A percentile compares a stretch with the other conserved stretches of the same genome.
Conservation (phyloP, 805 yeast species). For the Cyberlindnera euphorbiiphila region DNA sequence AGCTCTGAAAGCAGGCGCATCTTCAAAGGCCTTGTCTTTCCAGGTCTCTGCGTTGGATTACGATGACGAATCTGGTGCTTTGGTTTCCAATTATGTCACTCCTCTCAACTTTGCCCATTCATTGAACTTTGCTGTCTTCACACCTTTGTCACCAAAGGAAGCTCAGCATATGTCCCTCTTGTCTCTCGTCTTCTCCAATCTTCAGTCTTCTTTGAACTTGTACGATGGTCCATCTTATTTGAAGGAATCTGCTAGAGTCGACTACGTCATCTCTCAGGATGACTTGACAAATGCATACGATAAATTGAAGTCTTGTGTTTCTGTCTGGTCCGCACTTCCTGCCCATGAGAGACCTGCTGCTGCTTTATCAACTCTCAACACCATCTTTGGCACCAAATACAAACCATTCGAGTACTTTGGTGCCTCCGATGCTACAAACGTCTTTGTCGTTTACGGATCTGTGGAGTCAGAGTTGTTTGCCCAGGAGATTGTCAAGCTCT, state of each 20-base stretch:
- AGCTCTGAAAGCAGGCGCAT: slow-evolving; percentile 36
- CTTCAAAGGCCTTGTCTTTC: slow-evolving; percentile 55
- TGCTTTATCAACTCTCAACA: slow-evolving; percentile 50
- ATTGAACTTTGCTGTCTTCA: slow-evolving; percentile 62
- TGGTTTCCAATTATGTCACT: slow-evolving; percentile 60
- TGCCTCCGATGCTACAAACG: slow-evolving; percentile 53
- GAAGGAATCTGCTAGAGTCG: slow-evolving; percentile 39
- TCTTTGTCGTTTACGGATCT: slow-evolving; percentile 82
- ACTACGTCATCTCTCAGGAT: slow-evolving; percentile 40
- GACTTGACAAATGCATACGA: slow-evolving; percentile 36
- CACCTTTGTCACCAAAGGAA: slow-evolving; percentile 61
- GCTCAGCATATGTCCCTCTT: slow-evolving; percentile 65
- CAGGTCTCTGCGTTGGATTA: slow-evolving; percentile 77
- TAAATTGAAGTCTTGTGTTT: slow-evolving; percentile 32
- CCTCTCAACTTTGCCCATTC: slow-evolving; percentile 60
- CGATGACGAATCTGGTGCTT: slow-evolving; percentile 45
- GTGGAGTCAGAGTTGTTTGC: slow-evolving; percentile 55
- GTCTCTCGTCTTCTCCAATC: slow-evolving; percentile 57
- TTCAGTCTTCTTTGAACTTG: slow-evolving; percentile 57
- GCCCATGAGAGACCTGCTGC: slow-evolving; percentile 37
- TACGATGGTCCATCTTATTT: slow-evolving; percentile 76
- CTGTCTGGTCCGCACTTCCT: slow-evolving; percentile 26
- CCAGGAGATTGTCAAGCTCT: slow-evolving; percentile 33
- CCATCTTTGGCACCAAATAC: slow-evolving; percentile 49
- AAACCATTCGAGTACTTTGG: slow-evolving; percentile 72